Conservation (phyloP, 2,329 filamentous ascomycete genomes). For the Volutella citrinella region DNA sequence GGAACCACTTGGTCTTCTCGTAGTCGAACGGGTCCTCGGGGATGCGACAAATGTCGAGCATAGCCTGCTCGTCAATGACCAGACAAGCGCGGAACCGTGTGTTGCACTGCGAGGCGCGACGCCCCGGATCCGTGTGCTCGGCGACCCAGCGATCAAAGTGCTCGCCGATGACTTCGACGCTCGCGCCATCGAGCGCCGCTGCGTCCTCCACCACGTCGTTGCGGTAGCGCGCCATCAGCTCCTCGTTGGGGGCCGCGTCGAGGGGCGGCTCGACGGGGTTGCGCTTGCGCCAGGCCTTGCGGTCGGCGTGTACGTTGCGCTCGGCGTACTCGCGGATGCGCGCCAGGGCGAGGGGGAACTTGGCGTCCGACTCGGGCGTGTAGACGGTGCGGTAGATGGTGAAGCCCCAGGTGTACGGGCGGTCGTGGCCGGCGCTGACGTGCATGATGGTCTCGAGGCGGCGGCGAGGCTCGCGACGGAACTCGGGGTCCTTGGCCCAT, state of each 20-base stretch:
- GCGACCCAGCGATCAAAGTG: conserved; percentile 12
- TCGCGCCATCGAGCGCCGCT: conserved; percentile 3
- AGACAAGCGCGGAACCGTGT: conserved; percentile 1
- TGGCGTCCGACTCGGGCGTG: conserved; percentile 9
- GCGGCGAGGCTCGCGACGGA: not conserved
- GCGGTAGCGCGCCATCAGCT: conserved; percentile 9
- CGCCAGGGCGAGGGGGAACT: conserved; percentile 5
- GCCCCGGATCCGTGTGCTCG: conserved; percentile 1
- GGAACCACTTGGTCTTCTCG: conserved; percentile 1
- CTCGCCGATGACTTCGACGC: conserved; percentile 7
- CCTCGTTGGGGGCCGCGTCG: conserved; percentile 7
- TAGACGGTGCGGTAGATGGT: conserved; percentile 15
- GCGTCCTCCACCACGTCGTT: conserved; percentile 11
- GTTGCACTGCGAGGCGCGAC: not conserved
- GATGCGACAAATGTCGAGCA: not conserved
- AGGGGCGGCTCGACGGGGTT: conserved; percentile 1
- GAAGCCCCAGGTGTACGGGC: conserved; percentile 13
- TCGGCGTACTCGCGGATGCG: conserved; percentile 11
- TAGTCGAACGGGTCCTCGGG: conserved; percentile 1
- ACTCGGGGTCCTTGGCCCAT: conserved; percentile 1
- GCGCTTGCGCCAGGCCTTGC: not conserved
- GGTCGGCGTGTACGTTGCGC: not conserved
- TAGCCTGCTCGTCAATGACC: not conserved
- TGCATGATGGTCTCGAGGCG: conserved; percentile 1
- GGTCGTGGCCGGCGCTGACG: conserved; percentile 6